A percentile compares a stretch with the other conserved stretches of the same genome.
Conservation (phyloP, 2,329 filamentous ascomycete genomes). For the Fulvia fulva region DNA sequence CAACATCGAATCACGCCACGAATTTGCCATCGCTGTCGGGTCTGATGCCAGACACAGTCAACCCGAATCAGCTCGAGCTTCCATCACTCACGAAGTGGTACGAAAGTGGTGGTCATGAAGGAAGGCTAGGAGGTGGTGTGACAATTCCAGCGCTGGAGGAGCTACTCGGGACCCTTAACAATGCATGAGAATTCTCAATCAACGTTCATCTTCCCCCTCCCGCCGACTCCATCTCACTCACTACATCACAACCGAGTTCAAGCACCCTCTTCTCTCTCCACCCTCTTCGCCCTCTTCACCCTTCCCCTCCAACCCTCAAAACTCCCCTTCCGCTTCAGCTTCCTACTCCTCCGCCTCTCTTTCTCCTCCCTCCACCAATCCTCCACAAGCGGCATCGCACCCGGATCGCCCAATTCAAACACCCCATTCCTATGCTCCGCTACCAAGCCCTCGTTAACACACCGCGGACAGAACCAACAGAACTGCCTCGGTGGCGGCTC, state of each 20-base stretch:
- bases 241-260: too few relatives aligned
- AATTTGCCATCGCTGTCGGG: conserved; percentile 12
- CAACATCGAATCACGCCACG: conserved; percentile 13
- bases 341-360: not conserved
- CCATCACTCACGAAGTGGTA: conserved; percentile 28
- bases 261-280: too few relatives aligned
- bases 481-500: conserved; percentile 11
- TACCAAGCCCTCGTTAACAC: not conserved
- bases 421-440: not conserved
- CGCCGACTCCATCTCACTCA: too few relatives aligned
- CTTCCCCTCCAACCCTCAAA: not conserved
- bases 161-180: not conserved
- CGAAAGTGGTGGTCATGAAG: conserved; percentile 1
- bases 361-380: not conserved
- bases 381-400: conserved; percentile 3
- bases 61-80: conserved; percentile 27
- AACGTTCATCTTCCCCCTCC: not conserved
- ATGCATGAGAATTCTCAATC: not conserved
- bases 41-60: conserved; percentile 12
- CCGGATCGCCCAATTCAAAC: not conserved
- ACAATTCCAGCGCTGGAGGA: not conserved
- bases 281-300: not conserved
- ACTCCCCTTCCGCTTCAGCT: not conserved
- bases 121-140: not conserved
- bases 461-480: conserved; percentile 15